These are phyloP conservation scores for Polygonum aviculare DNA, from an alignment of 148 eudicot genomes.

Conservation along the genomic window DNA sequence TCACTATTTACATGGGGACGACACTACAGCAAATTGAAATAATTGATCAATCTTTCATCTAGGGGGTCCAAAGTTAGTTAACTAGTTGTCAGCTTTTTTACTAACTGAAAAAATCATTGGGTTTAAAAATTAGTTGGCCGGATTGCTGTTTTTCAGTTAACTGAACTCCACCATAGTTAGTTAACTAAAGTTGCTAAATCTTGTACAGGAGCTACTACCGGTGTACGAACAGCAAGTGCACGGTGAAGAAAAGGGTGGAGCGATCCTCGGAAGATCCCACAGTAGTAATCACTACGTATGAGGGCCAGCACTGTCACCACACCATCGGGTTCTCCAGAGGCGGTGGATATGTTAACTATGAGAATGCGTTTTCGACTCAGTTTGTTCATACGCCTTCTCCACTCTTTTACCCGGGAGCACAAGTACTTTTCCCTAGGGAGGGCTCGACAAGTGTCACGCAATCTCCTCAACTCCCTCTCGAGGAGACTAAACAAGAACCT, in stretches of 20 bases:
- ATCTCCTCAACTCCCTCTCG: conserved; percentile 13
- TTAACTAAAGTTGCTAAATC: neutral
- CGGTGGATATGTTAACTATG: conserved; percentile 34
- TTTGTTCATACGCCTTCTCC: conserved; percentile 16
- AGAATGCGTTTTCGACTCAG: conserved; percentile 19
- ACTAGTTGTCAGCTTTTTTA: no score
- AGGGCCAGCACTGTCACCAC: conserved; percentile 92
- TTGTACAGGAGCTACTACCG: conserved; percentile 87
- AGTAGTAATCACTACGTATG: conserved; percentile 84
- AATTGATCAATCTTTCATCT: neutral
- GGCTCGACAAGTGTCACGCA: conserved; percentile 16
- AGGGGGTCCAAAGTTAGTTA: neutral
- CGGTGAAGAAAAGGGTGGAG: conserved; percentile 88
- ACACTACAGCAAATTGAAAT: neutral
- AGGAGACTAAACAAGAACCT: conserved; percentile 10
- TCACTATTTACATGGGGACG: neutral
- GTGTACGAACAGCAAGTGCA: conserved; percentile 90
- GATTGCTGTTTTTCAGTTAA: no score
- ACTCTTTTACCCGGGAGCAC: conserved; percentile 17
- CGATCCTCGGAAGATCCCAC: conserved; percentile 75
- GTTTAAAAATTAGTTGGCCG: no score
- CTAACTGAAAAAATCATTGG: no score
- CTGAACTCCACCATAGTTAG: no score
- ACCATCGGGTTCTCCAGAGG: conserved; percentile 72
- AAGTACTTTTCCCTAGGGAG: conserved; percentile 31